Conservation (phyloP, 2,329 filamentous ascomycete genomes). For the Penicillium sp. region DNA sequence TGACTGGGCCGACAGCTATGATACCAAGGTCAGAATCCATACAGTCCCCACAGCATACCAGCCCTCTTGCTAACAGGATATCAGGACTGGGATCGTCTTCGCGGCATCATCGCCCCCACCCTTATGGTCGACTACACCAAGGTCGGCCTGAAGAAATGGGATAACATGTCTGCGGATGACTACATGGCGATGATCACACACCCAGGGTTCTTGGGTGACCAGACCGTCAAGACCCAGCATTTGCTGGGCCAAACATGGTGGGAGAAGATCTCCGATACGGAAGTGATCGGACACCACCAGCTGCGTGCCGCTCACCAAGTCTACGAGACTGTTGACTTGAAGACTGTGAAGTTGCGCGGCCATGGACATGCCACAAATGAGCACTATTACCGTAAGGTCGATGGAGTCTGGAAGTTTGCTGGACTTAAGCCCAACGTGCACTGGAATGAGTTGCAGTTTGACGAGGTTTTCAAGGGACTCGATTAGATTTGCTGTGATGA, state of each 20-base stretch:
- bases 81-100: slow-evolving; percentile 46
- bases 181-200: slow-evolving; percentile 63
- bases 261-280: slow-evolving; percentile 59
- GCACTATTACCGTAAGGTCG: slow-evolving; percentile 60
- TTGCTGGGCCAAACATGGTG: slow-evolving; percentile 63
- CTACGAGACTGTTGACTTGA: slow-evolving; percentile 55
- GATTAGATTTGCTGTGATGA: slow-evolving; percentile 4
- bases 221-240: slow-evolving; percentile 65
- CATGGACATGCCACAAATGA: slow-evolving; percentile 62
- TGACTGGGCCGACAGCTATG: slow-evolving; percentile 50
- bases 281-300: slow-evolving; percentile 63
- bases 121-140: slow-evolving; percentile 66
- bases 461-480: slow-evolving; percentile 51
- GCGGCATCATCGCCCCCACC: slow-evolving; percentile 46
- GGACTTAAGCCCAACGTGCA: slow-evolving; percentile 58
- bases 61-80: not conserved
- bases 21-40: slow-evolving; percentile 37
- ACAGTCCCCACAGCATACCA: not conserved
- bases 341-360: slow-evolving; percentile 58
- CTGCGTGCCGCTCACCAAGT: slow-evolving; percentile 64
- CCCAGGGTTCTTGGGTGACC: slow-evolving; percentile 61
- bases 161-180: slow-evolving; percentile 63
- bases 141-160: slow-evolving; percentile 63
- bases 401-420: slow-evolving; percentile 65
- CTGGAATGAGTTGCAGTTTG: slow-evolving; percentile 62